Evolutionary conservation across 2,329 filamentous ascomycete genomes (phyloP).

Genomic region (Microsporum canis): DNA sequence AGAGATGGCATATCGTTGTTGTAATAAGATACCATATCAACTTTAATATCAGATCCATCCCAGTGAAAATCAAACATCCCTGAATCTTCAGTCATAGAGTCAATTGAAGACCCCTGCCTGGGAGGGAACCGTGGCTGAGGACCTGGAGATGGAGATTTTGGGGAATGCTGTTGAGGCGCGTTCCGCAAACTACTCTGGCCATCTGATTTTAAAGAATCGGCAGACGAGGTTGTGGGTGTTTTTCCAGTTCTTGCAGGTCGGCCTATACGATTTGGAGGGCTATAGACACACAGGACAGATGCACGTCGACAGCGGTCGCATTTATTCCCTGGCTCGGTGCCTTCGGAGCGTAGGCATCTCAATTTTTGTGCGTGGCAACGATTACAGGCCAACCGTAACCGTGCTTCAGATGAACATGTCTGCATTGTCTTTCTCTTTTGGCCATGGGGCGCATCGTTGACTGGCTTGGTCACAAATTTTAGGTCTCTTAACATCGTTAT

Average conservation of each 20-base stretch:
- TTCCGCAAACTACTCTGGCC: background rate
- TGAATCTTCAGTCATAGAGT: background rate
- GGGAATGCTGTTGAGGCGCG: background rate
- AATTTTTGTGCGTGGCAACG: constrained; percentile 1
- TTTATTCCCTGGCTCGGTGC: background rate
- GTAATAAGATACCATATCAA: background rate
- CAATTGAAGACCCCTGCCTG: background rate
- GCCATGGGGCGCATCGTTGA: background rate
- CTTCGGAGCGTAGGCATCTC: background rate
- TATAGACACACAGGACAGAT: background rate
- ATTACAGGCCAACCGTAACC: background rate
- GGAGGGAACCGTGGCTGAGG: background rate
- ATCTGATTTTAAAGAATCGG: background rate
- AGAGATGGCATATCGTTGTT: background rate
- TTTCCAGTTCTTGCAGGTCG: background rate
- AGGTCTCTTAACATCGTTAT: background rate
- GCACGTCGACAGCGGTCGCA: background rate
- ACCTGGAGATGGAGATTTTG: background rate
- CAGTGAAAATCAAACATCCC: background rate
- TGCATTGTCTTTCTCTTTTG: background rate
- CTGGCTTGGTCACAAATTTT: background rate
- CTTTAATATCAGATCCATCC: background rate
- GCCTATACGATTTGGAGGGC: constrained; percentile 1
- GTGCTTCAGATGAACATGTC: background rate
- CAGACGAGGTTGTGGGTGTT: background rate